Evolutionary conservation across 2,329 filamentous ascomycete genomes (phyloP), one percentile per base, ranked within the genome.

Genomic region (Macrophomina pseudophaseolina): DNA sequence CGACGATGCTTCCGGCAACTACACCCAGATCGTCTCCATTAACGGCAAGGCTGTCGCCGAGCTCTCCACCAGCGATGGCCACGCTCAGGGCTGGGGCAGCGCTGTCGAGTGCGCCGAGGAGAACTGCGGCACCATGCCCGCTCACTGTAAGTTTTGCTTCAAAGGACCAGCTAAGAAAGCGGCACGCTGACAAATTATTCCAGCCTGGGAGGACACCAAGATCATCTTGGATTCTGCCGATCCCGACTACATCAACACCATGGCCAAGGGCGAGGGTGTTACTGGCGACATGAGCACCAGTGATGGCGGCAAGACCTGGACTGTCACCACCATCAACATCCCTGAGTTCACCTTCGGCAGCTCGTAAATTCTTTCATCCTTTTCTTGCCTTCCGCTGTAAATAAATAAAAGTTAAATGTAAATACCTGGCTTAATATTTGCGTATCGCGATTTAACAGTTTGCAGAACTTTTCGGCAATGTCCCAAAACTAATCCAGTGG

Each of bases 301-400:
- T 12, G 80, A 83, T 65, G 75, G 75, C 35, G 80, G 80, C 7
- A 78, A 78, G 70, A 82, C 80, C 5, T 82, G 80, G 80, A 79
- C 72, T n/a, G 76, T 82, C 33, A 75, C 68, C 32, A 78, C 74
- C 9, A 81, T 82, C 60, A 62, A 68, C 11, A 78, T 80, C 59
- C 75, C 74, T 0, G 70, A 74, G 64, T 76, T 65, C 38, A 65
- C 62, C 7, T 65, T 65, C 40, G 62, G 62, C 62, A 35, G 30
- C 46, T 63, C 59, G 4, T 63, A 23, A 23, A 2, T 23, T 2
- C 23, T 23, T 23, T 23, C 23, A 23, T 23, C 23, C 23, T 23
- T 23, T 23, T 23, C 23, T 23, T 23, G 23, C 3, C 23, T 23
- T 23, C 23, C 23, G 3, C 23, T 23, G 23, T 23, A 23, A 23